Conservation (phyloP, 2,329 filamentous ascomycete species). For the Botrytis medusae region DNA sequence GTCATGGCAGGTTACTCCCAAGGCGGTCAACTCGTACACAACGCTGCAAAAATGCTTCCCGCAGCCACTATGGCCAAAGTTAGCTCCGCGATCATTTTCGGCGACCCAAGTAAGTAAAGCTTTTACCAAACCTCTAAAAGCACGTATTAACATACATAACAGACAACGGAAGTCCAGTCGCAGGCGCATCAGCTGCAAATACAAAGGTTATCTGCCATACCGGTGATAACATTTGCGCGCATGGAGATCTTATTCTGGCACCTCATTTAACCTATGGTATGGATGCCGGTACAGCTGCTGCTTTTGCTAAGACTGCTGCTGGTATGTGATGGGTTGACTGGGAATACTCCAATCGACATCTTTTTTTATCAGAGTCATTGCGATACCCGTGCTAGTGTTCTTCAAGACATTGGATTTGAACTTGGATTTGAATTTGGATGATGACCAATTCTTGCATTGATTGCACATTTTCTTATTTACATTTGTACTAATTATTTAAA, state of each 20-base stretch:
- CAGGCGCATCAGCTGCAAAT: constrained; percentile 26
- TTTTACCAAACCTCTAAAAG: not conserved
- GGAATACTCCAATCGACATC: not conserved
- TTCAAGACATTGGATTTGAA: not conserved
- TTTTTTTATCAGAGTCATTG: not conserved
- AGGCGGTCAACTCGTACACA: constrained; percentile 36
- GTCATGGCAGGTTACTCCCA: constrained; percentile 35
- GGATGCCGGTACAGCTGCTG: constrained; percentile 32
- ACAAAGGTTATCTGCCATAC: constrained; percentile 32
- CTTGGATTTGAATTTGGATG: not conserved
- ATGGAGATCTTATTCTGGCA: constrained; percentile 24
- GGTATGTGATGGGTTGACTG: not conserved
- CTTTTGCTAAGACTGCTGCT: constrained; percentile 26
- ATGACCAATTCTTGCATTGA: not conserved
- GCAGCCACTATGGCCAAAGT: constrained; percentile 29
- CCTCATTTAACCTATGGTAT: constrained; percentile 33
- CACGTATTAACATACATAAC: not conserved
- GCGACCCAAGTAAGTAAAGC: constrained; percentile 28
- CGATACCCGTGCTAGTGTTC: not conserved
- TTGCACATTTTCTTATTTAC: not conserved
- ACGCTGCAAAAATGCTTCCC: constrained; percentile 26
- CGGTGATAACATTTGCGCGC: constrained; percentile 33
- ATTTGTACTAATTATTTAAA: not conserved
- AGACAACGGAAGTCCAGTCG: constrained; percentile 31
- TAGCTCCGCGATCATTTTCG: constrained; percentile 32